Conservation (phyloP, 2,329 filamentous ascomycete genomes). For the Stachybotrys elegans region DNA sequence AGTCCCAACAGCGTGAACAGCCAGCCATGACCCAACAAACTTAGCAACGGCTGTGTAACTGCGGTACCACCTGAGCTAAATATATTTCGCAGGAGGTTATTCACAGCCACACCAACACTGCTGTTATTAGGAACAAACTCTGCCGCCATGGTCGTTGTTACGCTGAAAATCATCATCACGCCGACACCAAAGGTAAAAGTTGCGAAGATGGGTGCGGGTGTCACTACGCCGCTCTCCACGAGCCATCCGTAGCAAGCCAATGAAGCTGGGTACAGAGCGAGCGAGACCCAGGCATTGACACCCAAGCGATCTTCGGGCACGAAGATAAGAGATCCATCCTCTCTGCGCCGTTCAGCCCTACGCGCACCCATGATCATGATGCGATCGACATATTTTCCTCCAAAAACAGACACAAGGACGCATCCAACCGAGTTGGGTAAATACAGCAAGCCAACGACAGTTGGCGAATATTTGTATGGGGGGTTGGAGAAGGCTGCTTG, state of each 20-base stretch:
- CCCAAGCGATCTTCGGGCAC: slow-evolving; percentile 77
- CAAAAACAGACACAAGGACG: slow-evolving; percentile 60
- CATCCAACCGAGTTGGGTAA: slow-evolving; percentile 72
- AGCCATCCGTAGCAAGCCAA: slow-evolving; percentile 78
- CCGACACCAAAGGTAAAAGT: slow-evolving; percentile 72
- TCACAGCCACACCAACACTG: slow-evolving; percentile 70
- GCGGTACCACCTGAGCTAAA: slow-evolving; percentile 67
- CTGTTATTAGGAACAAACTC: slow-evolving; percentile 73
- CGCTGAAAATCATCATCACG: slow-evolving; percentile 74
- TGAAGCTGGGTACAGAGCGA: slow-evolving; percentile 62
- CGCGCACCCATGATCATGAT: slow-evolving; percentile 76
- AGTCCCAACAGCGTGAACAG: no score
- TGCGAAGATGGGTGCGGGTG: slow-evolving; percentile 57
- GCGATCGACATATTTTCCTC: slow-evolving; percentile 71
- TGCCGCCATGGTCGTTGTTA: slow-evolving; percentile 75
- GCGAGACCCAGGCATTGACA: slow-evolving; percentile 75
- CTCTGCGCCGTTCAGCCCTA: slow-evolving; percentile 64
- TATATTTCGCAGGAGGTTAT: slow-evolving; percentile 78
- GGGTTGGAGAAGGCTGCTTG: slow-evolving; percentile 61
- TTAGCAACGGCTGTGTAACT: slow-evolving; percentile 65
- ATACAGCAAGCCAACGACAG: slow-evolving; percentile 71
- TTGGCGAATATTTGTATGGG: slow-evolving; percentile 64
- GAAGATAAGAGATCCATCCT: slow-evolving; percentile 59
- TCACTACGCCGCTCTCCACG: slow-evolving; percentile 57
- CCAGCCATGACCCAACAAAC: slow-evolving; percentile 72